Evolutionary conservation across 1,284 basidiomycete species (phyloP).

Genomic region (Ceratobasidium sp.): DNA sequence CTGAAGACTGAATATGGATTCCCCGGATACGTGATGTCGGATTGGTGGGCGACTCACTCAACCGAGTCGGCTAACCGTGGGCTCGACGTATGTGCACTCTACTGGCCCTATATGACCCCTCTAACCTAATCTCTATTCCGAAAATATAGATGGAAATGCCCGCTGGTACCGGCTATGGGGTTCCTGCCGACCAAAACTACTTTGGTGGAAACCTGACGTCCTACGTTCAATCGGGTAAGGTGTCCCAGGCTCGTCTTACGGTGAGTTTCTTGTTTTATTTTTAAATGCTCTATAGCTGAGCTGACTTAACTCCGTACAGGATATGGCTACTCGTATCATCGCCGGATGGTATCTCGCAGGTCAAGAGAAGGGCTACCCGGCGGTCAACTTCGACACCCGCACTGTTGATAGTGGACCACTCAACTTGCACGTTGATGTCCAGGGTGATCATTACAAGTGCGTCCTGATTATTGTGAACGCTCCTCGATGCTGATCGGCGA

Average conservation of each 20-base stretch:
- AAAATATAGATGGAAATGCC: conserved; percentile 46
- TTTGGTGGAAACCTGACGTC: conserved; percentile 36
- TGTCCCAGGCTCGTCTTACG: conserved; percentile 23
- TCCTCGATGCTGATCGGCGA: neutral
- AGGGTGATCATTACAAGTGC: conserved; percentile 73
- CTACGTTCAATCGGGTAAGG: conserved; percentile 13
- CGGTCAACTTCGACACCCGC: conserved; percentile 65
- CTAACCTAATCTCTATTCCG: neutral
- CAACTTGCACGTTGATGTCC: conserved; percentile 70
- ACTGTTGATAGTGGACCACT: conserved; percentile 57
- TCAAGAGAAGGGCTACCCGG: conserved; percentile 70
- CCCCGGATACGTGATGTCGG: conserved; percentile 62
- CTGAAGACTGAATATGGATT: conserved; percentile 78
- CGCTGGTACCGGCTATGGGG: conserved; percentile 33
- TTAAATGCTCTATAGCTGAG: neutral
- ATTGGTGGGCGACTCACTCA: conserved; percentile 50
- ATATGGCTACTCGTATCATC: conserved; percentile 76
- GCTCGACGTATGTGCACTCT: conserved; percentile 40
- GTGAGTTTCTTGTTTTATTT: neutral
- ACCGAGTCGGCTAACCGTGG: conserved; percentile 43
- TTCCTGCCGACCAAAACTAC: conserved; percentile 8
- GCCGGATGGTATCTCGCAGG: conserved; percentile 71
- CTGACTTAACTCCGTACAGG: conserved; percentile 55
- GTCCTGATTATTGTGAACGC: neutral
- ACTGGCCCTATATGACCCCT: neutral